Evolutionary conservation across 495 filamentous ascomycete species (phyloP), one percentile per base, ranked within the genome.

Genomic region (Aspergillus biplanus): DNA sequence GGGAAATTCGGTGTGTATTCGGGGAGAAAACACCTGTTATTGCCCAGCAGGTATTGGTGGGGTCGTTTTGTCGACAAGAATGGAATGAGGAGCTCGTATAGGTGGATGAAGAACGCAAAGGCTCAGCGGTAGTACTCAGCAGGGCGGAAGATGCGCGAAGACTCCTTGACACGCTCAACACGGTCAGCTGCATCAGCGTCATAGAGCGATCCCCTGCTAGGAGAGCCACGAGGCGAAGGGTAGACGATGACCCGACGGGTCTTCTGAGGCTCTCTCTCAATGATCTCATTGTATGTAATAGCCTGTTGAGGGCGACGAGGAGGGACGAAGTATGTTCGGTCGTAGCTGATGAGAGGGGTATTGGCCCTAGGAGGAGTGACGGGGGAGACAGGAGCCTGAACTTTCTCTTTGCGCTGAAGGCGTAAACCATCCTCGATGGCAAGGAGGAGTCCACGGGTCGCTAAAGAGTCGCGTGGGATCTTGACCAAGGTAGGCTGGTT

Each of bases 371-470:
- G 32, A 33, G 21, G 33, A 12, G 9, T 66, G 63, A 48, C 61
- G 62, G 57, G 64, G 62, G 55, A 47, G 33, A 47, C 47, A 15
- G 66, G 27, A 5, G 7, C 11, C 52, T 58, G 11, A 15, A 44
- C 6, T 11, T 44, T 44, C 39, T 44, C 63, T 52, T 69, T 67
- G 33, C 66, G 73, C 21, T 70, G 71, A 11, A 84, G 65, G 27
- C 72, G 70, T 37, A 84, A 59, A 12, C 83, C 83, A 7, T 77
- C 69, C 42, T 82, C 80, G 46, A 85, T 71, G 2, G 82, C 81
- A 13, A 76, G 69, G 1, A 86, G 74, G 13, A 86, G 69, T 6
- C 65, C 70, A n/a, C 77, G 79, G 33, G 77, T 76, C 6, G 68
- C 72, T 18, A 49, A 58, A 56, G 70, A 77, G 44, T 77, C 71